Conservation (phyloP, 805 yeast genomes). For the Zygotorulaspora sp. region DNA sequence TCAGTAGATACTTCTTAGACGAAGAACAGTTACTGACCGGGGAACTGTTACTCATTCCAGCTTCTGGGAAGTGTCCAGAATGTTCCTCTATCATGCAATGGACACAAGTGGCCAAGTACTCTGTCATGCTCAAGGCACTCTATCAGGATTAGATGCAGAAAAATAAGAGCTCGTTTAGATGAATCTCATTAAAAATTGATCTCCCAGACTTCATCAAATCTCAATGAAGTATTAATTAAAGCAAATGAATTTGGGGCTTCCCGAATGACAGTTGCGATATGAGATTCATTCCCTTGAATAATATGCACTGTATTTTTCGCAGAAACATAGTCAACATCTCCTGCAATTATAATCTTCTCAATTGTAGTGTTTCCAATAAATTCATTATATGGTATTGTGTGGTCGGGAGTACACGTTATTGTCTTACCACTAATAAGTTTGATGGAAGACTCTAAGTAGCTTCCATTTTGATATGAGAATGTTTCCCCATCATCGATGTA, state of each 20-base stretch:
- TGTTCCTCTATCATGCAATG: conserved; percentile 29
- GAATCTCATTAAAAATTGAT: conserved; percentile 30
- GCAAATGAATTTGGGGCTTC: conserved; percentile 18
- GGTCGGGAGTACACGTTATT: conserved; percentile 31
- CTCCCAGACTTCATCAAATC: conserved; percentile 46
- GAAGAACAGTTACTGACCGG: conserved; percentile 16
- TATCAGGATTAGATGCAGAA: conserved; percentile 6
- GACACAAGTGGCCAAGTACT: conserved; percentile 28
- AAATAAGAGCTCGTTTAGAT: too few species aligned
- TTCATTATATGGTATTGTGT: conserved; percentile 23
- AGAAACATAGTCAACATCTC: conserved; percentile 19
- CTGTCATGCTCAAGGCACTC: conserved; percentile 20
- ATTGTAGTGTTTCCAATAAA: conserved; percentile 39
- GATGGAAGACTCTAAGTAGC: conserved; percentile 44
- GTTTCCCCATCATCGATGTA: conserved; percentile 87
- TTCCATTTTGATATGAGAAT: conserved; percentile 50
- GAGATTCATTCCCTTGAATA: conserved; percentile 37
- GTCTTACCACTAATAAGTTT: conserved; percentile 32
- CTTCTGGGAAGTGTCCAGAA: conserved; percentile 28
- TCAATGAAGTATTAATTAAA: conserved; percentile 50
- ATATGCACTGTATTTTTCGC: conserved; percentile 24
- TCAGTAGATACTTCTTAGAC: conserved; percentile 28
- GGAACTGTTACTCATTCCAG: conserved; percentile 27
- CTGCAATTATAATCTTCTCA: conserved; percentile 53
- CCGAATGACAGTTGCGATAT: conserved; percentile 35